Evolutionary conservation across 1,284 basidiomycete species (phyloP).

Genomic region (Fomes fomentarius): DNA sequence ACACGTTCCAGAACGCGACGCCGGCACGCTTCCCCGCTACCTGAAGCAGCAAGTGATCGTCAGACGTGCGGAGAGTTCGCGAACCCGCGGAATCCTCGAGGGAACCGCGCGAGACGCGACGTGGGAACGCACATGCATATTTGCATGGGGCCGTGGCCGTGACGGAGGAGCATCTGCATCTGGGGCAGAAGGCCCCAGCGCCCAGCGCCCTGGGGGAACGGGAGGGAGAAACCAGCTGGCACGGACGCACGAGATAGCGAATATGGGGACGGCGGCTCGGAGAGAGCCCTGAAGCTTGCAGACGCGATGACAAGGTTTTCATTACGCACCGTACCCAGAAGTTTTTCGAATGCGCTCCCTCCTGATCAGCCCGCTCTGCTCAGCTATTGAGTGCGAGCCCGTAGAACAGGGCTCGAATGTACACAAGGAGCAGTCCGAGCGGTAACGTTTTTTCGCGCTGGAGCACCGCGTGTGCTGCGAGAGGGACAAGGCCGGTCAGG

Average conservation of each 20-base stretch:
- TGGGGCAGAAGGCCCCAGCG: too few relatives aligned
- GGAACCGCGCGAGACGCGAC: slow-evolving; percentile 15
- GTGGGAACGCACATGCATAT: neutral
- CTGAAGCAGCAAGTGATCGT: slow-evolving; percentile 18
- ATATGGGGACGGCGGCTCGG: too few relatives aligned
- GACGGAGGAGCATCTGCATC: too few relatives aligned
- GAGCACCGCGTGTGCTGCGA: neutral
- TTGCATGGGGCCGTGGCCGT: too few relatives aligned
- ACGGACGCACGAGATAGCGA: too few relatives aligned
- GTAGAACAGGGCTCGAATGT: slow-evolving; percentile 3
- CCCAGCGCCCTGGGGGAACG: too few relatives aligned
- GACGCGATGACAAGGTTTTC: slow-evolving; percentile 24
- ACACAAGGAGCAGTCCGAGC: neutral
- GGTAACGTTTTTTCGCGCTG: neutral
- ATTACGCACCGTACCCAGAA: slow-evolving; percentile 25
- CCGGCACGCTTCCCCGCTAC: slow-evolving; percentile 8
- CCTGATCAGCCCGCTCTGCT: slow-evolving; percentile 13
- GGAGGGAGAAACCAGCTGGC: too few relatives aligned
- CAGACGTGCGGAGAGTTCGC: slow-evolving; percentile 24
- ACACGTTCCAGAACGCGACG: slow-evolving; percentile 16
- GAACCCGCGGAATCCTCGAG: slow-evolving; percentile 24
- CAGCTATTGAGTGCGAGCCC: slow-evolving; percentile 15
- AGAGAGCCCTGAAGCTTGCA: too few relatives aligned
- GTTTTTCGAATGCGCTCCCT: slow-evolving; percentile 19
- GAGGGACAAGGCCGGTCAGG: neutral